Conservation (phyloP, 306 rosid species). For the apple (Malus domestica) region ASM211411v1 NC_041792.1:4225501-4226000, state of each 20-base stretch:
- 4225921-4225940: neutral
- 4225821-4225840: neutral
- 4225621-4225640: slow-evolving; percentile 73
- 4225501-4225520: slow-evolving; percentile 1
- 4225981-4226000: neutral
- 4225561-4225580: slow-evolving; percentile 13
- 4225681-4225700: neutral
- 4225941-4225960: neutral
- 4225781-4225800: neutral
- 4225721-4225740: neutral
- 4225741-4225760: neutral
- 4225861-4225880: neutral
- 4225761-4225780: neutral
- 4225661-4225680: neutral
- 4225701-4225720: neutral
- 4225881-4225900: neutral
- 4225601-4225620: slow-evolving; percentile 77
- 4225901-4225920: neutral
- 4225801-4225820: neutral
- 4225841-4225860: neutral
- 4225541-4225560: neutral
- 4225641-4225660: slow-evolving; percentile 11
- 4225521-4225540: neutral
- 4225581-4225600: slow-evolving; percentile 73
- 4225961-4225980: neutral